These are phyloP conservation scores for Leptomonas pyrrhocoris DNA, from an alignment of 208 protist species.

Conservation along the genomic window DNA sequence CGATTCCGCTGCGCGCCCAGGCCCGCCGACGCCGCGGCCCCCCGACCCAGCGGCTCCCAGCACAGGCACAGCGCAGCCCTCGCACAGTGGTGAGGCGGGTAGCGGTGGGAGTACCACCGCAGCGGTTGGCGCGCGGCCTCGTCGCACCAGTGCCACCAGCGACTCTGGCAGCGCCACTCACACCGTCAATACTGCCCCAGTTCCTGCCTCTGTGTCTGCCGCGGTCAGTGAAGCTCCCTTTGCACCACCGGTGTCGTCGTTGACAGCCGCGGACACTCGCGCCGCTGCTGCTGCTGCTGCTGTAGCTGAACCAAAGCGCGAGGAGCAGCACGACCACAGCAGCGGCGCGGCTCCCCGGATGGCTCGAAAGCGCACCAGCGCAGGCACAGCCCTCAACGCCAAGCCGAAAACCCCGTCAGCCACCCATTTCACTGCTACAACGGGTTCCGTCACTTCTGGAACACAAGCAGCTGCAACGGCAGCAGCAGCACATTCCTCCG, in stretches of 20 bases:
- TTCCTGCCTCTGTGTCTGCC: not conserved
- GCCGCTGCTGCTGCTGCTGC: not conserved
- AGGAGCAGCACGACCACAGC: constrained; percentile 1
- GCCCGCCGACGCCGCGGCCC: not conserved
- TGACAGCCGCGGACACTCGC: no score
- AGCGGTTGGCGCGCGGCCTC: not conserved
- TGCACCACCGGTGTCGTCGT: no score
- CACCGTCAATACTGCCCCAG: not conserved
- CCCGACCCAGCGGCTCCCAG: not conserved
- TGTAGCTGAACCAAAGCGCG: not conserved
- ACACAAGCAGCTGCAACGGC: constrained; percentile 6
- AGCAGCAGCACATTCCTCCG: not conserved
- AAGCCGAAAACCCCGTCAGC: not conserved
- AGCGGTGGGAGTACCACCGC: not conserved
- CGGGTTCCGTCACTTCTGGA: not conserved
- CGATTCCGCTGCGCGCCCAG: not conserved
- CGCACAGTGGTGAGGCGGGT: not conserved
- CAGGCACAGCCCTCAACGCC: not conserved
- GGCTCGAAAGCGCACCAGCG: not conserved
- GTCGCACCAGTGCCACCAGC: constrained; percentile 3
- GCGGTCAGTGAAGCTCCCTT: no score
- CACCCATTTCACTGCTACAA: not conserved
- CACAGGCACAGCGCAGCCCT: not conserved
- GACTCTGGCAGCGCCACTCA: not conserved
- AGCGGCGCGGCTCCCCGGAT: not conserved